These are phyloP conservation scores for Cordia subcordata DNA, from an alignment of 257 asterid genomes.

Conservation along the genomic window DNA sequence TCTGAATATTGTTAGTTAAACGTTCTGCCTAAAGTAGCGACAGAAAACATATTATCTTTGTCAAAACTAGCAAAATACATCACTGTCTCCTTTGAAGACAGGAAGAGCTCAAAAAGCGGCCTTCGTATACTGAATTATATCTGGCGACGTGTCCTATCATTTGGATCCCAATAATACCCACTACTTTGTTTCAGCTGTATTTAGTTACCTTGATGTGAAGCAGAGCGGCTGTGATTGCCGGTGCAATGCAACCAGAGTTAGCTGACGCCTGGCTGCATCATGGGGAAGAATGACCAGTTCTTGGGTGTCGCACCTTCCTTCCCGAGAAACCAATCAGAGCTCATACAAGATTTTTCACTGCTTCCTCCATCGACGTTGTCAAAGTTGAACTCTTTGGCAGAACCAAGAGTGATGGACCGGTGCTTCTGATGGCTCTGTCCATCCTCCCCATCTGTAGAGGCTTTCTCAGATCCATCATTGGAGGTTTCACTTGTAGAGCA, in stretches of 20 bases:
- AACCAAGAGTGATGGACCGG: slow-evolving; percentile 8
- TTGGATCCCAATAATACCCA: too few species aligned
- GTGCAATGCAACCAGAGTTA: slow-evolving; percentile 4
- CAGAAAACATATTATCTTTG: too few species aligned
- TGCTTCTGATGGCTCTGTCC: slow-evolving; percentile 1
- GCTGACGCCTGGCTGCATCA: slow-evolving; percentile 39
- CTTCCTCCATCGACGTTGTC: slow-evolving; percentile 5
- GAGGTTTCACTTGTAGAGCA: background rate
- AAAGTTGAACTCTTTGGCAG: slow-evolving; percentile 10
- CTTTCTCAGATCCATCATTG: background rate
- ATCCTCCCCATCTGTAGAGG: background rate
- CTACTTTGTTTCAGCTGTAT: too few species aligned
- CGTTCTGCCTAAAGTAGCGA: too few species aligned
- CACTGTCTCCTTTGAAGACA: too few species aligned
- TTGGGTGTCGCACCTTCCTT: slow-evolving; percentile 9
- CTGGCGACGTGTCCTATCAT: too few species aligned
- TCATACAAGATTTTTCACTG: background rate
- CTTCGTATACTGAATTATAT: too few species aligned
- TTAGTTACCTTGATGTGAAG: too few species aligned
- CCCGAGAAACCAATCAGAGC: slow-evolving; percentile 5
- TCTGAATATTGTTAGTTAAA: too few species aligned
- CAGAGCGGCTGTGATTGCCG: too few species aligned
- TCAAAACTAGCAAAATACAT: too few species aligned
- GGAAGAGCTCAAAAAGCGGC: too few species aligned
- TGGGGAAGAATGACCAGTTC: slow-evolving; percentile 44